A percentile compares a stretch with the other conserved stretches of the same genome.
Conservation (phyloP, 2,329 filamentous ascomycete genomes). For the Didymella segeticola region DNA sequence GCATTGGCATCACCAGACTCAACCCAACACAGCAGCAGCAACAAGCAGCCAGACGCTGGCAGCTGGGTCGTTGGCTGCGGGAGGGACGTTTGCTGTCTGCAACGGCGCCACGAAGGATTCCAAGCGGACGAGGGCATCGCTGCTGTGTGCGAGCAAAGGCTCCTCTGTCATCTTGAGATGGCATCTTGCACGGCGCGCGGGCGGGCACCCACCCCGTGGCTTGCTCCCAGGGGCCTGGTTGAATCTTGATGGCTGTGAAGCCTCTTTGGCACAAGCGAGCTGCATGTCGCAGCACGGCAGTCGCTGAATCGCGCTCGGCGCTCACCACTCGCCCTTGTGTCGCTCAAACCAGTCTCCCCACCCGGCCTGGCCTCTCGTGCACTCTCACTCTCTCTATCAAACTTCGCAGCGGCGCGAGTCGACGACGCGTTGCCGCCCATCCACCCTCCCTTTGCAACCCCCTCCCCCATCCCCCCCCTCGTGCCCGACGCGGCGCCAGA, state of each 20-base stretch:
- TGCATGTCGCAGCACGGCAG: conserved; percentile 20
- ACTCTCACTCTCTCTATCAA: conserved; percentile 11
- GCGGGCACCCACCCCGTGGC: conserved; percentile 24
- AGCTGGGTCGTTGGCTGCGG: conserved; percentile 12
- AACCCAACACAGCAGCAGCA: not conserved
- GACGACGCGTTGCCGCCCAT: not conserved
- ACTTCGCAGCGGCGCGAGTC: conserved; percentile 3
- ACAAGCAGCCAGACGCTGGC: conserved; percentile 1
- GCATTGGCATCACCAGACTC: not conserved
- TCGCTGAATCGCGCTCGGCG: conserved; percentile 26
- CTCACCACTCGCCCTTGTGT: conserved; percentile 29
- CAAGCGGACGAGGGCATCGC: conserved; percentile 12
- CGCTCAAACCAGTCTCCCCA: conserved; percentile 18
- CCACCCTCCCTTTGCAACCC: conserved; percentile 1
- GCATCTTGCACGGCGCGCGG: conserved; percentile 32
- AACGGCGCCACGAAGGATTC: conserved; percentile 22
- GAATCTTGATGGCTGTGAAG: conserved; percentile 9
- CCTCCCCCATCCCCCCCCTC: conserved; percentile 3
- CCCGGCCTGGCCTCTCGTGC: conserved; percentile 8
- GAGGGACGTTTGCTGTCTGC: conserved; percentile 33
- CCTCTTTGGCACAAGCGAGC: conserved; percentile 33
- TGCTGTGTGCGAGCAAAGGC: conserved; percentile 23
- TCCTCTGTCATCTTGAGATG: conserved; percentile 22
- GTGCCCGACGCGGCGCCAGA: conserved; percentile 6
- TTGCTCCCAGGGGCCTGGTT: conserved; percentile 37